Evolutionary conservation across 257 asterid genomes (phyloP), one percentile per base, ranked within the genome.

Genomic region (Penstemon eatonii): DNA sequence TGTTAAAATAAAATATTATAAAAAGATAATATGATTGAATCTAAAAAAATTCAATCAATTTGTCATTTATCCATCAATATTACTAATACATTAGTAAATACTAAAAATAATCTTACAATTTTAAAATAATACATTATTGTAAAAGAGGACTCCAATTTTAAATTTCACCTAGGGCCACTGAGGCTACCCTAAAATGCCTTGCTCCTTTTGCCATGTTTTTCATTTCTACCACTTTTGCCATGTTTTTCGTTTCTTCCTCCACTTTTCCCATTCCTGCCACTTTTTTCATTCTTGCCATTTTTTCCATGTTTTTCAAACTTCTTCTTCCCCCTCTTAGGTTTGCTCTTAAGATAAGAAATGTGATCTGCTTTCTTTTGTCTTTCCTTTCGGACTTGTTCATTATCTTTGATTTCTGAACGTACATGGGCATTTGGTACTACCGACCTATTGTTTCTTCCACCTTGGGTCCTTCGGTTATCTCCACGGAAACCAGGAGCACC

Each of bases 331-430:
- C 78, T 85, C 58, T 75, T 80, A 18, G 81, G 47, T 68, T 86
- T 84, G 76, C 79, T 80, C 87, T 93, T 93, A 56, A 90, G 80
- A 43, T 85, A 79, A 37, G 96, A 76, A 65, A 73, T 60, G 18
- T 87, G 63, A 50, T 76, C 89, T n/a, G 92, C 86, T 78, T 85
- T 93, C 91, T 81, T 90, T 67, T 88, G 92, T 76, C 96, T 85
- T 50, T 84, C 96, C 74, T 93, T 93, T 58, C 97, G 76, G 67
- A 93, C 87, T 73, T 89, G 99, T 13, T 90, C 96, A 1, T 50
- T 62, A 66, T 93, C 86, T 77, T 88, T 93, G 68, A 87, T 84
- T 74, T 90, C 97, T 39, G 96, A 85, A 51, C 86, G 89, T 13
- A 93, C 79, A 62, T 93, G 95, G 15, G 99, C 96, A 57, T 93